Base-by-base conservation (phyloP, 2,329 filamentous ascomycete species). In the Alternaria consortialis region DNA sequence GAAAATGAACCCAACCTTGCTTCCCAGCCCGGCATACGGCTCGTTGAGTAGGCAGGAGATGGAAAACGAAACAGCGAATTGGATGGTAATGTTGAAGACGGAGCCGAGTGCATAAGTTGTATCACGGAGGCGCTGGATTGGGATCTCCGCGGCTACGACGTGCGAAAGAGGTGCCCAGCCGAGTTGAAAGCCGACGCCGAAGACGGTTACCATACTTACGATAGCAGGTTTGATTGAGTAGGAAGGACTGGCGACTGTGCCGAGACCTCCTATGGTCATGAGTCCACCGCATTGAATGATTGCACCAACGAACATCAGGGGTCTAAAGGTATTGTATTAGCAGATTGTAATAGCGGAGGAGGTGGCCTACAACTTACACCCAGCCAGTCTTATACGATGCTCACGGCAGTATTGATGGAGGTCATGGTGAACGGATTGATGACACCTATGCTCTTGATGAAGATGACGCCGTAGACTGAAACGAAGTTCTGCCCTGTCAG, bases 21-120 rank as follows among this genome's bases (percentile, higher is more conserved):
- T 34, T 15, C 48, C 48, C 15, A 53, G 31, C 20, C 13, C 36
- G 13, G 34, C 31, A n/a, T 44, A 44, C 12, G 20, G 20, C 20
- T 44, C 42, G 23, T 27, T 44, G 25, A 50, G 47, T 23, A 50
- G 27, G 9, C 51, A 51, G n/a, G 44, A 32, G 15, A 44, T 42
- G 2, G 43, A 25, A 32, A 56, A 56, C 2, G 54, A 40, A 34
- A 44, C 48, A n/a, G 48, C 15, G 29, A 56, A 56, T 20, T 39
- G 37, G 11, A 20, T 39, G 8, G 7, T n/a, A 7, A 44, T 51
- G 25, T 44, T 43, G 20, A 51, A 27, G 17, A 50, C 43, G 20
- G 54, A 56, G 23, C 47, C 32, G 44, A 56, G 31, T 32, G 39
- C 48, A 29, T 13, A 44, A 27, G n/a, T 39, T 11, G n/a, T 39